phyloP scores from a whole-genome alignment of 164 flowering plant species.

The Dillenia suffruticosa region DNA sequence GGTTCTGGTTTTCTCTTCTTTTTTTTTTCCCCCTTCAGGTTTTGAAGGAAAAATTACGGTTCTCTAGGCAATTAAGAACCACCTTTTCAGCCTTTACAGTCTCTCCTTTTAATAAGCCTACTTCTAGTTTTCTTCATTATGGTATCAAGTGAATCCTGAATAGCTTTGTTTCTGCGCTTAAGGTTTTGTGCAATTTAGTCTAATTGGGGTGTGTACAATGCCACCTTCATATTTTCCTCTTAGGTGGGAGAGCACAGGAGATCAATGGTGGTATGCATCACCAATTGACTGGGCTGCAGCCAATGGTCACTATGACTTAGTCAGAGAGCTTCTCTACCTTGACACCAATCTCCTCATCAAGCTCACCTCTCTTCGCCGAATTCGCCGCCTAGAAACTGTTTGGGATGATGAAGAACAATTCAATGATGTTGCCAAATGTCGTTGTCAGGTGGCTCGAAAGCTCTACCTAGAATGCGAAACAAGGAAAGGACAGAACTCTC shows the following conservation, averaged over 20 bases:
- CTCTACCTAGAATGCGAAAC: conserved; percentile 56
- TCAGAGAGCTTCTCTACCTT: conserved; percentile 71
- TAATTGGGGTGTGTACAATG: conserved; percentile 16
- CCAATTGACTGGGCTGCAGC: conserved; percentile 93
- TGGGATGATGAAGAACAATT: conserved; percentile 80
- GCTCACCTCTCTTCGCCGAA: conserved; percentile 82
- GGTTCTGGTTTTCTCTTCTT: no score
- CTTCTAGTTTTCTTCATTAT: not conserved
- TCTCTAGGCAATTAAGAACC: not conserved
- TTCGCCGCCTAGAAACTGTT: conserved; percentile 86
- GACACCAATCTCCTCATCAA: conserved; percentile 86
- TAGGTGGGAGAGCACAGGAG: conserved; percentile 94
- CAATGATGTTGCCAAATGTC: conserved; percentile 52
- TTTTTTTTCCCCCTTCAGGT: no score
- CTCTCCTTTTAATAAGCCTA: not conserved
- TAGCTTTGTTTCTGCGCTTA: not conserved
- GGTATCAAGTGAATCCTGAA: conserved; percentile 1
- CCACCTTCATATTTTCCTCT: conserved; percentile 71
- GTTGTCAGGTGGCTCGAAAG: conserved; percentile 55
- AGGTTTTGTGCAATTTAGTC: not conserved
- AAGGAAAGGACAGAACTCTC: conserved; percentile 36
- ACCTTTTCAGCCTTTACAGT: not conserved
- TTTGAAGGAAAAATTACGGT: not conserved
- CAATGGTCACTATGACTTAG: conserved; percentile 75
- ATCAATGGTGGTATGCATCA: conserved; percentile 97